Evolutionary conservation across 2,329 filamentous ascomycete species (phyloP), one percentile per base, ranked within the genome.

Genomic region (Alternaria sp.): DNA sequence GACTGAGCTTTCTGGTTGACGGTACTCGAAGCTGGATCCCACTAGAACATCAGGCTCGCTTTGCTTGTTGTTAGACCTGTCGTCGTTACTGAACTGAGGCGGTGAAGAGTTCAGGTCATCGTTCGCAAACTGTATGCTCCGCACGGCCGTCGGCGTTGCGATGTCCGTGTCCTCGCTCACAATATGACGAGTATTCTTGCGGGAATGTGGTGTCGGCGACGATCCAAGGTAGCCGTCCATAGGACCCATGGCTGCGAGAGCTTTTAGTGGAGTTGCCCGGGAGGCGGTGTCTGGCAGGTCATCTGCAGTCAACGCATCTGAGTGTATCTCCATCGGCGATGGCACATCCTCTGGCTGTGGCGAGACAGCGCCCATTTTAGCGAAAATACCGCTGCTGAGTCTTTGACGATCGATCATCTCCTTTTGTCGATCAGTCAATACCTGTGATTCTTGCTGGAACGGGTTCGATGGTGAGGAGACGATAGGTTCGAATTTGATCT

Each of bases 351-450:
- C 69, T 44, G 47, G 61, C 19, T 59, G 63, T 32, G 56, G 63
- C 15, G 74, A 73, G 15, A 54, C 66, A 13, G 74, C 72, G 11
- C 70, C 68, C 51, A 94, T 84, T 19, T 90, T 87, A 1, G 90
- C 85, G 69, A 93, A 95, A 65, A 95, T 83, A 0, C 85, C 85
- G 6, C 87, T 86, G 23, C 91, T 88, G 9, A 80, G 79, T 49
- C 85, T 85, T 75, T 96, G 93, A 54, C 90, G 86, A 70, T 92
- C 89, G 49, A 89, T 87, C 45, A 95, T 88, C 71, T 97, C 93
- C 72, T 86, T 90, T 76, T 97, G 93, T 46, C 89, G 87, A 36
- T 94, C 91, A 0, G 93, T 97, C 52, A 97, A 82, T 17, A 89
- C 80, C 70, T 96, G 93, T 0, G 91, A 93, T 59, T 92, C 89